Evolutionary conservation across 2,329 filamentous ascomycete genomes (phyloP), one percentile per base, ranked within the genome.

Genomic region (Aplosporella prunicola): DNA sequence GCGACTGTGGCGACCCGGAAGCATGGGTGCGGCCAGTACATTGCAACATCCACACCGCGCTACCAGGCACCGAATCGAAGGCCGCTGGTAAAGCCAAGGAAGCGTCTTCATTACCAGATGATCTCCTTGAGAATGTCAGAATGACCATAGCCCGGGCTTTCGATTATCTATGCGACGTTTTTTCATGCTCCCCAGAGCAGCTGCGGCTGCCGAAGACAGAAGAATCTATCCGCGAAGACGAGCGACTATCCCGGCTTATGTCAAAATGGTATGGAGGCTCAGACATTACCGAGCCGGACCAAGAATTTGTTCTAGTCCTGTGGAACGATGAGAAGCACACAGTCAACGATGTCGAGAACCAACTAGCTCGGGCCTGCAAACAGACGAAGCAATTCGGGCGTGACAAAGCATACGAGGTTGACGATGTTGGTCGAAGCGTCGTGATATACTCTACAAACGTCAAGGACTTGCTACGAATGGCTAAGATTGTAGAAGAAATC

Each of bases 271-370:
- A 88, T 47, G 59, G 58, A 8, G 55, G 54, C 1, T 75, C 74
- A 2, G 76, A 83, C 49, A 66, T 75, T 24, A 55, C 62, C 5
- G 74, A 80, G 39, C 68, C 75, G 3, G 71, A 80, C 16, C 75
- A 75, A 9, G 85, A 94, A 50, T 98, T 82, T 58, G 82, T 84
- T 5, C 66, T 98, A 29, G 68, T 95, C 11, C 67, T 98, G 5
- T 98, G 91, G 91, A 98, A 98, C 50, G 91, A 98, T 47, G 91
- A 98, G 63, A 98, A 98, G 60, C 91, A 98, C 57, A 98, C 91
- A 0, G 80, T 96, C 28, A 76, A 79, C 31, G 91, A 98, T 56
- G 89, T 98, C 5, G 73, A 80, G 47, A 78, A 93, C 40, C 89
- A 96, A 57, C 85, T 98, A 15, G 82, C 85, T 3, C 76, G 89